Evolutionary conservation across 139 green algal genomes (phyloP).

Genomic region (Desmodesmus armatus): DNA sequence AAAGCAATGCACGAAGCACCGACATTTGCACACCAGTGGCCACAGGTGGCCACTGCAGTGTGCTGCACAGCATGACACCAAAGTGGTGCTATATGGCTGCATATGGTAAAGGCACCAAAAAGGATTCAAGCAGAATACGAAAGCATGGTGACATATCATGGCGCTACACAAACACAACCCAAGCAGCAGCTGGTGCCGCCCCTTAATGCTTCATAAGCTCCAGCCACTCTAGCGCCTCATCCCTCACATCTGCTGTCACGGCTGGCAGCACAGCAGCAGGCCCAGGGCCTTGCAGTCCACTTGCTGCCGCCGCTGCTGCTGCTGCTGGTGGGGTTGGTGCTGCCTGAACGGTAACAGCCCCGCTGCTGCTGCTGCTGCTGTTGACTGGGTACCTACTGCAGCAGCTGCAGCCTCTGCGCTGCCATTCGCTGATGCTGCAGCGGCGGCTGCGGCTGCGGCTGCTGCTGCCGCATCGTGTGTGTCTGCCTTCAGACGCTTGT

Average conservation of each 20-base stretch:
- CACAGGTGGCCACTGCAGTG: too few relatives aligned
- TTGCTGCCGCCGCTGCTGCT: background rate
- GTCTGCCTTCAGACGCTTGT: too few relatives aligned
- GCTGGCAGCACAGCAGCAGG: background rate
- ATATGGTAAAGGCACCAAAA: too few relatives aligned
- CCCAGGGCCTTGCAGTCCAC: background rate
- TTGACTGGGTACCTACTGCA: background rate
- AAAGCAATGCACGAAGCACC: too few relatives aligned
- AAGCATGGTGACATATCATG: slow-evolving; percentile 1
- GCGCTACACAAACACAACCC: background rate
- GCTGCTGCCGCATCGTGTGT: too few relatives aligned
- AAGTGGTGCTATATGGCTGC: too few relatives aligned
- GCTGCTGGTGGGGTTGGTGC: background rate
- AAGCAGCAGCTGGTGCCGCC: background rate
- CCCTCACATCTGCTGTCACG: background rate
- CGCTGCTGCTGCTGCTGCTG: background rate
- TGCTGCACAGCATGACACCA: too few relatives aligned
- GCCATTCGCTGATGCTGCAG: background rate
- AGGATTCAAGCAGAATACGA: background rate
- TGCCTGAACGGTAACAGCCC: background rate
- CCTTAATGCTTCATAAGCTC: background rate
- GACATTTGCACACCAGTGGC: too few relatives aligned
- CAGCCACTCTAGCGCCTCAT: background rate
- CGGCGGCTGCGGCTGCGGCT: background rate
- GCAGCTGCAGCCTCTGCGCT: background rate